Percentiles rank a stretch among this genome's conserved stretches.
phyloP scores from a whole-genome alignment of 2,329 filamentous ascomycete genomes.

The Colletotrichum costaricense region DNA sequence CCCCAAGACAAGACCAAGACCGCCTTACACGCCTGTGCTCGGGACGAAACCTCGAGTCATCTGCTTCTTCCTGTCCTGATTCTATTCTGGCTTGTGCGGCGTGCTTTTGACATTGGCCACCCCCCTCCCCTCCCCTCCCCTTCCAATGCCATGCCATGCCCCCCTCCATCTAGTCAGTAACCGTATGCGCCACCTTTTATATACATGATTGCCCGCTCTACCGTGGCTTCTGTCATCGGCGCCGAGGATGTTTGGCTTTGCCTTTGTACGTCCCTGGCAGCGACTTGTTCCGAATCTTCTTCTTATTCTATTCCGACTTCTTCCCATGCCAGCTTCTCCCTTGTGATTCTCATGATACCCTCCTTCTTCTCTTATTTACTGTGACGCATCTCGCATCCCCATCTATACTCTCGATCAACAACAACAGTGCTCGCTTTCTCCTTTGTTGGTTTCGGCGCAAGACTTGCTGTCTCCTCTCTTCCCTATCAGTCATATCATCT shows the following conservation, averaged over 20 bases:
- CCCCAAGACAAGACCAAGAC: not conserved
- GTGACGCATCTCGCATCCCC: not conserved
- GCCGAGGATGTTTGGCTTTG: slow-evolving; percentile 35
- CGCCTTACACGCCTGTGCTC: slow-evolving; percentile 1
- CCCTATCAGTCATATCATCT: slow-evolving; percentile 6
- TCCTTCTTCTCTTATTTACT: not conserved
- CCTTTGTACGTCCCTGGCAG: slow-evolving; percentile 24
- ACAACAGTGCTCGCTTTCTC: not conserved
- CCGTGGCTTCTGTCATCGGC: slow-evolving; percentile 36
- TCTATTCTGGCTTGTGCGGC: slow-evolving; percentile 30
- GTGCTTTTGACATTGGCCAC: slow-evolving; percentile 14
- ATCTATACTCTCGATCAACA: not conserved
- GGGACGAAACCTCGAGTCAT: slow-evolving; percentile 29
- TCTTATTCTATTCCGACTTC: slow-evolving; percentile 24
- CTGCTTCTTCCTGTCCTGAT: slow-evolving; percentile 11
- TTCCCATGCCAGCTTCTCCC: not conserved
- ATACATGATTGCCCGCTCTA: slow-evolving; percentile 10
- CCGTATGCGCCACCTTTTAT: slow-evolving; percentile 29
- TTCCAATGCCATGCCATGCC: not conserved
- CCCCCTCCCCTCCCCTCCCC: slow-evolving; percentile 2
- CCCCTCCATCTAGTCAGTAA: not conserved
- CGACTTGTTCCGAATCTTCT: slow-evolving; percentile 31
- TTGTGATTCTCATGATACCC: slow-evolving; percentile 19
- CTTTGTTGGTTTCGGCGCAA: not conserved
- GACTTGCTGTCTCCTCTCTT: slow-evolving; percentile 5